Percentiles rank a stretch among this genome's conserved stretches.
Conservation (phyloP, 148 eudicot species). For the Amaranthus palmeri region DNA sequence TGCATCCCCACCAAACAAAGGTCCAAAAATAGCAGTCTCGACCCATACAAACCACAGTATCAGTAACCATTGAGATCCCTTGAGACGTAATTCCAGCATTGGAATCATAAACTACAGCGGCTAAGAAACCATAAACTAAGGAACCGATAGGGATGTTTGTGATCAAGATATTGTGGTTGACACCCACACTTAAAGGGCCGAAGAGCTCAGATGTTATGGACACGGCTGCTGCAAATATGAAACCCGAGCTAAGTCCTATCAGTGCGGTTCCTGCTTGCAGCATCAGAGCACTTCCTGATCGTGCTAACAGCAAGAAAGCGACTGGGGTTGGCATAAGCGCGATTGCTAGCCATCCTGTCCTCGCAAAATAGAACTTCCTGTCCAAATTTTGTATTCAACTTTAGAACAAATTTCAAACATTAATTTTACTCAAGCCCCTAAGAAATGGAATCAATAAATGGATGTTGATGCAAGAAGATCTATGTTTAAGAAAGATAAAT, state of each 20-base stretch:
- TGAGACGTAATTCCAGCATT: constrained; percentile 27
- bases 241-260: constrained; percentile 80
- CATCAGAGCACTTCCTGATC: constrained; percentile 40
- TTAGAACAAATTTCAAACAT: neutral
- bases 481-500: neutral
- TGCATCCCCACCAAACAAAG: constrained; percentile 72
- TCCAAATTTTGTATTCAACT: constrained; percentile 1
- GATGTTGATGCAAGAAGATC: too few relatives aligned
- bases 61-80: constrained; percentile 17
- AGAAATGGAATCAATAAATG: neutral
- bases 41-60: constrained; percentile 66
- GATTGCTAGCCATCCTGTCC: constrained; percentile 83
- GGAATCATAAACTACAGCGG: constrained; percentile 65
- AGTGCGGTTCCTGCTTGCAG: constrained; percentile 57
- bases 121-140: constrained; percentile 60
- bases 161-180: constrained; percentile 86
- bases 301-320: constrained; percentile 65
- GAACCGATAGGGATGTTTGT: constrained; percentile 90
- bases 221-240: constrained; percentile 90
- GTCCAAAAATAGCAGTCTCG: constrained; percentile 64
- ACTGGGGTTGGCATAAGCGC: constrained; percentile 70
- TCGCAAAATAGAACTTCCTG: constrained; percentile 80
- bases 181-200: constrained; percentile 69
- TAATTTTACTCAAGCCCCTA: neutral
- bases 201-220: constrained; percentile 86